A percentile compares a stretch with the other conserved stretches of the same genome.
phyloP scores from a whole-genome alignment of 225 moss, liverwort and hornwort genomes.

The Rhytidiadelphus loreus region DNA sequence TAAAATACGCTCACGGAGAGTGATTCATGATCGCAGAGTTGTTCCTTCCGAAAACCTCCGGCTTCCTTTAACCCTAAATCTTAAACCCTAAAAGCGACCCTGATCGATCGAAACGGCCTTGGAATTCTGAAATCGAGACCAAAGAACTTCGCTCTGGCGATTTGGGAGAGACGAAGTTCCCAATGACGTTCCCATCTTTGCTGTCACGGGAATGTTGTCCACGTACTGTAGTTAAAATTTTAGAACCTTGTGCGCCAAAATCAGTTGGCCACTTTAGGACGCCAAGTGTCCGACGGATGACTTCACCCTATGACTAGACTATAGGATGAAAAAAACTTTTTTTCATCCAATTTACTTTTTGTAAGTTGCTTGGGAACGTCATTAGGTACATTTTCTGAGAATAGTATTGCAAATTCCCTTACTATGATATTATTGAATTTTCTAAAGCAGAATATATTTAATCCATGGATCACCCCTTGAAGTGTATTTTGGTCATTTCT shows the following conservation, averaged over 20 bases:
- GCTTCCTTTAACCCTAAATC: not conserved
- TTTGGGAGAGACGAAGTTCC: not conserved
- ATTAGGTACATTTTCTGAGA: no score
- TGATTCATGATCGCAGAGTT: not conserved
- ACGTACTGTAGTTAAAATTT: not conserved
- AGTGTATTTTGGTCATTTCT: no score
- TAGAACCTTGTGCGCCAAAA: not conserved
- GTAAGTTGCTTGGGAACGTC: no score
- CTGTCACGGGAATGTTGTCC: not conserved
- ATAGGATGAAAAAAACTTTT: not conserved
- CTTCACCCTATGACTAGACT: not conserved
- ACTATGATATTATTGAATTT: not conserved
- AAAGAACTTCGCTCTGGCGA: not conserved
- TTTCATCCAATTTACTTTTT: not conserved
- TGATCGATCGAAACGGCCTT: not conserved
- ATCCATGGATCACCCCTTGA: accelerated
- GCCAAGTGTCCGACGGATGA: not conserved
- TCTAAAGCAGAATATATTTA: not conserved
- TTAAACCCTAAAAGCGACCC: not conserved
- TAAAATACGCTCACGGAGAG: not conserved
- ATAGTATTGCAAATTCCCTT: not conserved
- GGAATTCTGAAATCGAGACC: not conserved
- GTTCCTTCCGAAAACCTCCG: not conserved
- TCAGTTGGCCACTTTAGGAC: not conserved
- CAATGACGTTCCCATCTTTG: not conserved